phyloP scores from a whole-genome alignment of 2,329 filamentous ascomycete genomes.

The Exophiala alcalophila region DNA sequence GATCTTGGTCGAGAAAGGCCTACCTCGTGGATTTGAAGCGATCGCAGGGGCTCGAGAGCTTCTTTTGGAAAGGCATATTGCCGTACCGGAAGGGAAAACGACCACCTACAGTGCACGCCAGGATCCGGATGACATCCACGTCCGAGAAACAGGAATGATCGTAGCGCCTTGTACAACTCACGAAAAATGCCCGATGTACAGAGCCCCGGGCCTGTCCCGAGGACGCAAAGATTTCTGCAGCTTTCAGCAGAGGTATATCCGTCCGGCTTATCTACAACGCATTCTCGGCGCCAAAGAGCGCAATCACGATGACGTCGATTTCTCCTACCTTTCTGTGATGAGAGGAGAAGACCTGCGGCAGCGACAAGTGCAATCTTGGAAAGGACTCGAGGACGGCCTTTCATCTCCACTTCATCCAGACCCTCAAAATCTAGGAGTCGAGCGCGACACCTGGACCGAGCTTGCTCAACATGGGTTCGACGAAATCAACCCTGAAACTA shows the following conservation, averaged over 20 bases:
- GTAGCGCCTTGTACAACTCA: conserved; percentile 79
- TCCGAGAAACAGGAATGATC: conserved; percentile 58
- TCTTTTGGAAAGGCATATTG: conserved; percentile 71
- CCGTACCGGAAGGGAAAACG: conserved; percentile 42
- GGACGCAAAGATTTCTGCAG: conserved; percentile 88
- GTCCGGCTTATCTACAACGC: conserved; percentile 76
- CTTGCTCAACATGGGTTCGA: conserved; percentile 22
- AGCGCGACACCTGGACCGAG: conserved; percentile 16
- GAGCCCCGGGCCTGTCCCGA: conserved; percentile 61
- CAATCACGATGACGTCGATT: conserved; percentile 88
- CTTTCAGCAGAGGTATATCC: conserved; percentile 83
- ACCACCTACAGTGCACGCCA: conserved; percentile 32
- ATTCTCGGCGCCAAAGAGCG: conserved; percentile 64
- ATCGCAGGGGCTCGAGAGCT: conserved; percentile 80
- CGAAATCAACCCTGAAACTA: conserved; percentile 19
- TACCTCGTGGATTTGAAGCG: conserved; percentile 87
- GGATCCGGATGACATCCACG: conserved; percentile 32
- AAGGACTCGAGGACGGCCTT: conserved; percentile 20
- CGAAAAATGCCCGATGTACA: conserved; percentile 82
- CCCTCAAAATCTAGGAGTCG: conserved; percentile 8
- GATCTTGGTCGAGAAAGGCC: conserved; percentile 84
- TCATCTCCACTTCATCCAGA: conserved; percentile 18
- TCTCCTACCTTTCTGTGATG: conserved; percentile 83
- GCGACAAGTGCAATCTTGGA: conserved; percentile 24
- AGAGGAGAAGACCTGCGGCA: conserved; percentile 65